Conservation (phyloP, 257 asterid genomes). For the Jacaranda mimosifolia region DNA sequence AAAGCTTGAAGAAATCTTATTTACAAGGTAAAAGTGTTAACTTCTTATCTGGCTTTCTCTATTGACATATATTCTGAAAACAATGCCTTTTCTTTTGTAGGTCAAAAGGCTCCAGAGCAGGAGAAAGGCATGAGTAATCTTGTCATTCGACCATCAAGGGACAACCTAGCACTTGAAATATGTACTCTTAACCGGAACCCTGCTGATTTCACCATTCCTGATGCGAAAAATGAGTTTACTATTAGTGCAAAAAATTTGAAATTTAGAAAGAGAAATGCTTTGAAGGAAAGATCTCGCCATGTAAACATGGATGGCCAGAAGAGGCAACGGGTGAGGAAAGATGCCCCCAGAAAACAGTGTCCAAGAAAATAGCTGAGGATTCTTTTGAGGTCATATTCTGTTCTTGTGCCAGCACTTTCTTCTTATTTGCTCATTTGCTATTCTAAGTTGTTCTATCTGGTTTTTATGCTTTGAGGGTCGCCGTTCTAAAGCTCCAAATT, state of each 20-base stretch:
- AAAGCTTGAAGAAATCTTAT: slow-evolving; percentile 44
- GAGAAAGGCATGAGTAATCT: slow-evolving; percentile 29
- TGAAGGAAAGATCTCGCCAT: slow-evolving; percentile 8
- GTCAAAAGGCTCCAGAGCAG: slow-evolving; percentile 36
- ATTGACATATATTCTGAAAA: slow-evolving; percentile 25
- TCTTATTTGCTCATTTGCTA: neutral
- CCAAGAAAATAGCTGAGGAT: slow-evolving; percentile 32
- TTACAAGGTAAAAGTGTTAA: slow-evolving; percentile 42
- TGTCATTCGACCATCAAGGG: slow-evolving; percentile 23
- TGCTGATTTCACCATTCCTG: slow-evolving; percentile 68
- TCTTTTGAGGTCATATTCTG: neutral
- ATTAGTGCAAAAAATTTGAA: slow-evolving; percentile 52
- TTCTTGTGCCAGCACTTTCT: neutral
- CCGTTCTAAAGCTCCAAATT: neutral
- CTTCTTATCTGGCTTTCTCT: neutral
- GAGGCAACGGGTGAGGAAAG: slow-evolving; percentile 47
- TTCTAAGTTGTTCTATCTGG: neutral
- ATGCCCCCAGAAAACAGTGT: slow-evolving; percentile 34
- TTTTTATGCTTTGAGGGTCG: slow-evolving; percentile 1
- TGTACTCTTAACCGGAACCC: slow-evolving; percentile 77
- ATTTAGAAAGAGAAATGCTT: slow-evolving; percentile 34
- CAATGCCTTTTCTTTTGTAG: slow-evolving; percentile 25
- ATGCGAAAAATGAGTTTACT: slow-evolving; percentile 56
- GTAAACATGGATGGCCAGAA: slow-evolving; percentile 39
- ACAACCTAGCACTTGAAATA: slow-evolving; percentile 27